These are phyloP conservation scores for Pythium pyrilobum DNA, from an alignment of 352 stramenopile genomes.

Conservation along the genomic window DNA sequence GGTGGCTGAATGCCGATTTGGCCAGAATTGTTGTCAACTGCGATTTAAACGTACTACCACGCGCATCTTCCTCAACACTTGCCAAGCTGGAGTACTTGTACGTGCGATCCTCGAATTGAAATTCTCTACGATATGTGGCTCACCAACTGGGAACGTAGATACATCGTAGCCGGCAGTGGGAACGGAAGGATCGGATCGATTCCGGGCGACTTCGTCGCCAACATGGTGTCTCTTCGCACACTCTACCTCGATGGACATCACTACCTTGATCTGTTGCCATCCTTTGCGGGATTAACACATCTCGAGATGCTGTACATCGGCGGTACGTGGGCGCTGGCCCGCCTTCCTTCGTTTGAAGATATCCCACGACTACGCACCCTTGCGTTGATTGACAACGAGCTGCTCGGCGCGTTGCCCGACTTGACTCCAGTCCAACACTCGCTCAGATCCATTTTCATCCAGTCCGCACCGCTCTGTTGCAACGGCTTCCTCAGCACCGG, in stretches of 20 bases:
- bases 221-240: slow-evolving; percentile 29
- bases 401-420: slow-evolving; percentile 3
- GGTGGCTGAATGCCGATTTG: neutral
- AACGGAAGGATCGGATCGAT: no score
- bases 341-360: slow-evolving; percentile 21
- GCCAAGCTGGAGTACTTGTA: slow-evolving; percentile 39
- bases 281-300: slow-evolving; percentile 24
- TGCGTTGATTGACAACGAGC: neutral
- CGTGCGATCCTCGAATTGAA: no score
- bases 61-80: slow-evolving; percentile 16
- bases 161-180: no score
- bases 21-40: slow-evolving; percentile 6
- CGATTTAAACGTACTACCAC: slow-evolving; percentile 13
- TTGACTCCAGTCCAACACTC: neutral
- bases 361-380: slow-evolving; percentile 9
- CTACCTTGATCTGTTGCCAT: slow-evolving; percentile 16
- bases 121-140: no score
- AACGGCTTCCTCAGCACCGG: slow-evolving; percentile 15
- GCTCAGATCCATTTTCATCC: slow-evolving; percentile 6
- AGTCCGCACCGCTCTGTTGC: slow-evolving; percentile 10
- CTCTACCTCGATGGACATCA: slow-evolving; percentile 27
- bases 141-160: no score
- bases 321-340: slow-evolving; percentile 6
- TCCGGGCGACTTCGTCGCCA: slow-evolving; percentile 21
- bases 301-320: slow-evolving; percentile 31